These are phyloP conservation scores for Gryganskiella cystojenkinii DNA, from an alignment of 192 early-diverging fungal genomes.

Conservation along the genomic window DNA sequence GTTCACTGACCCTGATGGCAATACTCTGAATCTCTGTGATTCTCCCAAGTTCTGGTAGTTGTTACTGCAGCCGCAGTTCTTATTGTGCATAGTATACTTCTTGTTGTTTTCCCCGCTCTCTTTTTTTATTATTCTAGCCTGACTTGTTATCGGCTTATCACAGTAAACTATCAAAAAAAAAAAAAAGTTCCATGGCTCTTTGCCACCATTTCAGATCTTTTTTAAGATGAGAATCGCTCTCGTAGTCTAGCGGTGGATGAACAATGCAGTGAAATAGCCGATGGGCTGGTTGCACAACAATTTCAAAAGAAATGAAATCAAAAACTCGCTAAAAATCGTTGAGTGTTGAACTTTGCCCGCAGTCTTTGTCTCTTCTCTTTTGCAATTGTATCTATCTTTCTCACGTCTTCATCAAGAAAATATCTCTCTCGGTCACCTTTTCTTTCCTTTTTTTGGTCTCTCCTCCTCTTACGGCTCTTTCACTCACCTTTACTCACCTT, in stretches of 20 bases:
- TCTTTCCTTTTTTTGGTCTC: too few relatives aligned
- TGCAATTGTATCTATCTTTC: too few relatives aligned
- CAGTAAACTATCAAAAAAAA: conserved; percentile 5
- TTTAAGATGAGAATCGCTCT: neutral
- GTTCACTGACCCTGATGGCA: conserved; percentile 42
- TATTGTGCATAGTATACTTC: neutral
- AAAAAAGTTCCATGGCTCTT: neutral
- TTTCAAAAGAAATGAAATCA: too few relatives aligned
- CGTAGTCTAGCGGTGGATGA: neutral
- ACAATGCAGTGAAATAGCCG: neutral
- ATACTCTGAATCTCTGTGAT: conserved; percentile 12
- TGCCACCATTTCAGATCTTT: neutral
- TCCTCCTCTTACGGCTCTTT: too few relatives aligned
- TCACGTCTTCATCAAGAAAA: too few relatives aligned
- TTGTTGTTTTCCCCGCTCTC: neutral
- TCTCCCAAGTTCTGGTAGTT: neutral
- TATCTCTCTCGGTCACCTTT: too few relatives aligned
- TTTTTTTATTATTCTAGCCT: neutral
- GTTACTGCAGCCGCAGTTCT: neutral
- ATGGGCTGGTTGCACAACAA: neutral
- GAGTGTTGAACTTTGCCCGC: too few relatives aligned
- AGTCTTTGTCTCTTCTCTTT: too few relatives aligned
- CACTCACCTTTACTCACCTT: too few relatives aligned
- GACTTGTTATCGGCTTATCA: neutral
- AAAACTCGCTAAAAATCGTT: too few relatives aligned